phyloP scores from a whole-genome alignment of 2,329 filamentous ascomycete species.

The Alternaria gansuensis region DNA sequence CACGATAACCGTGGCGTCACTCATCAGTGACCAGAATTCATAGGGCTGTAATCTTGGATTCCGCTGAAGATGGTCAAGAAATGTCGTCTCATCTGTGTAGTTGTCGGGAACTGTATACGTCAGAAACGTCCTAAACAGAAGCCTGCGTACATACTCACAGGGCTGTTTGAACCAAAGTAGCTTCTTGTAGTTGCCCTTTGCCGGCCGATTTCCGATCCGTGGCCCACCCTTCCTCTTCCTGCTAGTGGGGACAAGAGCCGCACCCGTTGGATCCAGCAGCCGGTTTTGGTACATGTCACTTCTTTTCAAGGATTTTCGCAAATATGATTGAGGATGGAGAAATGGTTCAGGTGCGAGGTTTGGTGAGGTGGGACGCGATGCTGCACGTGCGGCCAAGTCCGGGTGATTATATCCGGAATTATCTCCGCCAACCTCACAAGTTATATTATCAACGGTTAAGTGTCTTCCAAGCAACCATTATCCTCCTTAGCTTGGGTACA shows the following conservation, averaged over 20 bases:
- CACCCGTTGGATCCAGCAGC: slow-evolving; percentile 26
- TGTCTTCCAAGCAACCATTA: slow-evolving; percentile 67
- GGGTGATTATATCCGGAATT: slow-evolving; percentile 10
- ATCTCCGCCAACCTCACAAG: slow-evolving; percentile 1
- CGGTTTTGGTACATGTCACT: slow-evolving; percentile 26
- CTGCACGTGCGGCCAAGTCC: slow-evolving; percentile 6
- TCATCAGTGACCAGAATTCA: slow-evolving; percentile 96
- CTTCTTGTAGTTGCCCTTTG: slow-evolving; percentile 88
- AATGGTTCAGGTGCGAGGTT: neutral
- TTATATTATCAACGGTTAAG: slow-evolving; percentile 48
- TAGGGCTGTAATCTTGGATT: slow-evolving; percentile 95
- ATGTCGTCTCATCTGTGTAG: slow-evolving; percentile 96
- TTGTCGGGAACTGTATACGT: slow-evolving; percentile 83
- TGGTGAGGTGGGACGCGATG: slow-evolving; percentile 3
- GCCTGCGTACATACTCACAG: slow-evolving; percentile 63
- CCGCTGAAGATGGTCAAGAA: slow-evolving; percentile 92
- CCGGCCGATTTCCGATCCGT: slow-evolving; percentile 71
- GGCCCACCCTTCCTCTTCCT: slow-evolving; percentile 62
- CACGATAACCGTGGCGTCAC: slow-evolving; percentile 94
- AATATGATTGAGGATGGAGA: slow-evolving; percentile 4
- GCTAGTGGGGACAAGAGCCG: slow-evolving; percentile 21
- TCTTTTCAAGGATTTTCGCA: neutral
- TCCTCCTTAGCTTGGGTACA: slow-evolving; percentile 59
- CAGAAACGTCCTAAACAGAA: slow-evolving; percentile 8
- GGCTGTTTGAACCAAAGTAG: slow-evolving; percentile 97